Percentiles rank a stretch among this genome's conserved stretches.
phyloP scores from a whole-genome alignment of 805 yeast genomes.

The Myxozyma lipomycoides region DNA sequence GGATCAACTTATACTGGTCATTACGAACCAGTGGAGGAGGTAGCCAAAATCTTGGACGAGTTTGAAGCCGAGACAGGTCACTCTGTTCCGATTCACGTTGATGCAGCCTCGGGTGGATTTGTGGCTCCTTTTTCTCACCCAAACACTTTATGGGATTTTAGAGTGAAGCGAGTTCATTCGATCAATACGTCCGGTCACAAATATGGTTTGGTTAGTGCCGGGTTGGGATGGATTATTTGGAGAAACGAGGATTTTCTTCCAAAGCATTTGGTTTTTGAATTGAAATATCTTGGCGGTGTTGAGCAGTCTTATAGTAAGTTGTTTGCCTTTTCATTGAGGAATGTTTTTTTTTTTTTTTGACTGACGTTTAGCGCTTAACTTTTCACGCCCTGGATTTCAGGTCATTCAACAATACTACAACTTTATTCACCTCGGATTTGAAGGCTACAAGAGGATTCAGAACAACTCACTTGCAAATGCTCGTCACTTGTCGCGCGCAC shows the following conservation, averaged over 20 bases:
- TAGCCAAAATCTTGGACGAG: constrained; percentile 62
- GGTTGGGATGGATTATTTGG: constrained; percentile 91
- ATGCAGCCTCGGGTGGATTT: constrained; percentile 89
- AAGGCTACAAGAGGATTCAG: constrained; percentile 67
- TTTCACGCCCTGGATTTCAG: constrained; percentile 90
- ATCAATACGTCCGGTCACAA: constrained; percentile 92
- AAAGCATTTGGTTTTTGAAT: constrained; percentile 64
- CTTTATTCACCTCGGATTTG: constrained; percentile 63
- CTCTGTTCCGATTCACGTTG: constrained; percentile 81
- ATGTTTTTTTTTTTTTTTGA: not conserved
- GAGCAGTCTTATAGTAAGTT: constrained; percentile 67
- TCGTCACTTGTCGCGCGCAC: constrained; percentile 54
- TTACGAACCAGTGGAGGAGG: constrained; percentile 68
- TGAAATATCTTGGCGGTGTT: constrained; percentile 80
- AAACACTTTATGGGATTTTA: constrained; percentile 77
- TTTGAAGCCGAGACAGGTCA: constrained; percentile 62
- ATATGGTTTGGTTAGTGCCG: constrained; percentile 86
- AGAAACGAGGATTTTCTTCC: constrained; percentile 62
- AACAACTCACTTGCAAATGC: constrained; percentile 66
- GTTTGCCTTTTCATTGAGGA: not conserved
- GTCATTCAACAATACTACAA: constrained; percentile 84
- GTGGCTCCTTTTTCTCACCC: constrained; percentile 83
- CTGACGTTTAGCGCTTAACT: constrained; percentile 51
- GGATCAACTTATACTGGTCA: constrained; percentile 95
- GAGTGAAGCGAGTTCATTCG: constrained; percentile 68